Conservation (phyloP, 2,329 filamentous ascomycete genomes). For the Claviceps sp. region DNA sequence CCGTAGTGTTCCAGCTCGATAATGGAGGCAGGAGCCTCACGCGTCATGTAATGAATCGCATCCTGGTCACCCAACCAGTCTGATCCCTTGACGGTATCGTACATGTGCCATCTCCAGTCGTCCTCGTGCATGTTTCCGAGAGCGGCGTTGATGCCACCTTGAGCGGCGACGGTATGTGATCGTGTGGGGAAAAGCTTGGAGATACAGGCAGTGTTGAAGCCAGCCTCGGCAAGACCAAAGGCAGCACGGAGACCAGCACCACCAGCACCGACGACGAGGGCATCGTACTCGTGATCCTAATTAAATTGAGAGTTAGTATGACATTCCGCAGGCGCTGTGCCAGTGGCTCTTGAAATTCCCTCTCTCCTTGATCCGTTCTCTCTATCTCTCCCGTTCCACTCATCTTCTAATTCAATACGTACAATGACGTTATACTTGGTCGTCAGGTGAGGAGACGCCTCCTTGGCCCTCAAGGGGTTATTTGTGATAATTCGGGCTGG, state of each 20-base stretch:
- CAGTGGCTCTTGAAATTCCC: not conserved
- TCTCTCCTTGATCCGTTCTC: not conserved
- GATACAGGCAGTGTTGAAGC: constrained; percentile 83
- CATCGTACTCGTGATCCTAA: constrained; percentile 96
- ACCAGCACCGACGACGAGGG: constrained; percentile 79
- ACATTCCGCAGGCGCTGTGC: not conserved
- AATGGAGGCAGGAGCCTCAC: constrained; percentile 81
- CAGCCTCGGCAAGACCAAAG: constrained; percentile 75
- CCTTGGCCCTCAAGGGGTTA: constrained; percentile 78
- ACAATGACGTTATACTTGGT: constrained; percentile 91
- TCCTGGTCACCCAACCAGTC: constrained; percentile 97
- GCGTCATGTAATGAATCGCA: constrained; percentile 97
- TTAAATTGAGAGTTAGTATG: not conserved
- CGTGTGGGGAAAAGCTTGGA: constrained; percentile 76
- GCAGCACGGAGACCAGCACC: constrained; percentile 71
- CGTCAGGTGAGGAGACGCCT: constrained; percentile 75
- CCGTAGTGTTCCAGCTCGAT: constrained; percentile 96
- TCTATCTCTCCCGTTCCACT: not conserved
- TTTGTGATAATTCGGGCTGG: constrained; percentile 75
- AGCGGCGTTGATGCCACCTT: constrained; percentile 78
- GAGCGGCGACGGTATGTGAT: constrained; percentile 70
- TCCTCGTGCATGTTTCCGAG: constrained; percentile 96
- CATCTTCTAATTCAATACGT: constrained; percentile 25
- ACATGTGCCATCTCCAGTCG: constrained; percentile 99
- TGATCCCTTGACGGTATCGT: constrained; percentile 94